Conservation (phyloP, 352 stramenopile species). For the Pythium dissimile region DNA sequence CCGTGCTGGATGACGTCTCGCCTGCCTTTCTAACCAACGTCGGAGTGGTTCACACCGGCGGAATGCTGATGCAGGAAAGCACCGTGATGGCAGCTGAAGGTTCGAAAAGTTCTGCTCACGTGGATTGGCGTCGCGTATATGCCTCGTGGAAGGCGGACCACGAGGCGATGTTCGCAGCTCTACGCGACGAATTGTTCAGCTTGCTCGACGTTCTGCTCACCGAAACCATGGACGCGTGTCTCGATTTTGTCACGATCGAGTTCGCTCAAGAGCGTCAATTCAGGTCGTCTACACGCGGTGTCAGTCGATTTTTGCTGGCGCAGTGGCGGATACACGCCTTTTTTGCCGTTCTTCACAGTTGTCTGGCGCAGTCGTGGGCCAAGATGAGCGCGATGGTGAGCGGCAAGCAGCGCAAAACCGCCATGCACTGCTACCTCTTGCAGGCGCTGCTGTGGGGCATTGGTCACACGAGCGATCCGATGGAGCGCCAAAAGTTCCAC, state of each 20-base stretch:
- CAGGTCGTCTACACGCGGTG: not conserved
- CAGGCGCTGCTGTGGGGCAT: slow-evolving; percentile 75
- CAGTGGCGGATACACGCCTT: slow-evolving; percentile 23
- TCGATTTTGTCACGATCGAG: slow-evolving; percentile 39
- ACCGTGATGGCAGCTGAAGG: not conserved
- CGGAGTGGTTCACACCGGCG: slow-evolving; percentile 36
- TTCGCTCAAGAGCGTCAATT: slow-evolving; percentile 30
- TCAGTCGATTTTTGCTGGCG: not conserved
- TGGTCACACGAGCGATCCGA: slow-evolving; percentile 36
- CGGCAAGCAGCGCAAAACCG: slow-evolving; percentile 54
- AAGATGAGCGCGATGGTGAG: slow-evolving; percentile 58
- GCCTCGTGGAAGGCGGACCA: slow-evolving; percentile 39
- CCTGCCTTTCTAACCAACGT: slow-evolving; percentile 52
- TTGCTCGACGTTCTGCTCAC: slow-evolving; percentile 38
- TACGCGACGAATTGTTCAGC: slow-evolving; percentile 34
- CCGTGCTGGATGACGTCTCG: slow-evolving; percentile 36
- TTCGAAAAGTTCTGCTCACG: not conserved
- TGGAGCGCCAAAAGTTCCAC: slow-evolving; percentile 63
- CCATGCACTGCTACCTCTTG: slow-evolving; percentile 62
- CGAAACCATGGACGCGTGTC: slow-evolving; percentile 36
- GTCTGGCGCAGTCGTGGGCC: slow-evolving; percentile 41
- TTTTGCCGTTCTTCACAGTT: slow-evolving; percentile 49
- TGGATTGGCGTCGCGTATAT: slow-evolving; percentile 33
- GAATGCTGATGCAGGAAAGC: not conserved
- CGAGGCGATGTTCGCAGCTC: slow-evolving; percentile 23